Conservation (phyloP, 345 rosid genomes). For the Bruguiera gymnorhiza region DNA sequence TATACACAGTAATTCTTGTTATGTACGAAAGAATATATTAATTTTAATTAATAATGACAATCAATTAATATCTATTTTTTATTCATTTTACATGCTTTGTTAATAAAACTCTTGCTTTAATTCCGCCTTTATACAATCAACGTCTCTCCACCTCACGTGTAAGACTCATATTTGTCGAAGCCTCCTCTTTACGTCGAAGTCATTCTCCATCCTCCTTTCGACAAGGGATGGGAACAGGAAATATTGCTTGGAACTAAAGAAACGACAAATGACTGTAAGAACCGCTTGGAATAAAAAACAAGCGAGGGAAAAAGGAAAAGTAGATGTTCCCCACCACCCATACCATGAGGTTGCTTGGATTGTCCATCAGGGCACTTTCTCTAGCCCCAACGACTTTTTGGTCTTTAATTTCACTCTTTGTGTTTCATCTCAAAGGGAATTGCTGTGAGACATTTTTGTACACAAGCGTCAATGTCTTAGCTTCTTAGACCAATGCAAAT, state of each 20-base stretch:
- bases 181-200: neutral
- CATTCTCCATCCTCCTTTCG: constrained; percentile 5
- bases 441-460: neutral
- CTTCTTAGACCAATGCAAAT: constrained; percentile 3
- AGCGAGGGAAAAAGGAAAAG: constrained; percentile 24
- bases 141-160: constrained; percentile 34
- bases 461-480: neutral
- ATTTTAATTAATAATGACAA: no score
- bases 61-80: no score
- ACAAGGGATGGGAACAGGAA: constrained; percentile 35
- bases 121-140: neutral
- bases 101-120: no score
- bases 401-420: constrained; percentile 5
- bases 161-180: constrained; percentile 24
- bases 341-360: constrained; percentile 40
- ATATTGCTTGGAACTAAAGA: constrained; percentile 48
- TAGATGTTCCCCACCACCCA: constrained; percentile 52
- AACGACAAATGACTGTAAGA: constrained; percentile 22
- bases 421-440: neutral
- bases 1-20: neutral
- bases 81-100: no score
- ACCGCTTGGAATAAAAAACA: constrained; percentile 1
- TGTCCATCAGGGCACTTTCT: constrained; percentile 26
- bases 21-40: no score
- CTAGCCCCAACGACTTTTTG: constrained; percentile 40